Percentiles rank a stretch among this genome's conserved stretches.
Evolutionary conservation across 345 rosid species (phyloP).

Genomic region (Erodium maritimum): DNA sequence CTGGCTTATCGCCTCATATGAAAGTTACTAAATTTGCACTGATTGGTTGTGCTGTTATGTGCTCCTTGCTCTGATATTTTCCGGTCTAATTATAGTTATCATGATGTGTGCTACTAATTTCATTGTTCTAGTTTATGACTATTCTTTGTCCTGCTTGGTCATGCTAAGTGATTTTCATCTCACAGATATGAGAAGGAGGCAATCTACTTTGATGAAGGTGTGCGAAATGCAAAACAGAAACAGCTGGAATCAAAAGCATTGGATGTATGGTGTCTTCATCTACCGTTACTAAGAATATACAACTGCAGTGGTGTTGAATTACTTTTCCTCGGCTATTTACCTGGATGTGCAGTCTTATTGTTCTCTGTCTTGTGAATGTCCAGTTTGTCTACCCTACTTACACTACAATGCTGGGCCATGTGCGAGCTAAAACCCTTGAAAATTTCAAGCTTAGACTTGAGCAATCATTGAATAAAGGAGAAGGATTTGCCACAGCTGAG

Average conservation of each 20-base stretch:
- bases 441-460: constrained; percentile 40
- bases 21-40: background rate
- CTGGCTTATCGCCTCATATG: background rate
- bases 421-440: constrained; percentile 39
- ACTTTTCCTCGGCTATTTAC: background rate
- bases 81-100: background rate
- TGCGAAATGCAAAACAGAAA: constrained; percentile 44
- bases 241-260: constrained; percentile 49
- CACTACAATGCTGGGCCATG: constrained; percentile 43
- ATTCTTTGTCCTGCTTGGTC: background rate
- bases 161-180: background rate
- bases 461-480: constrained; percentile 34
- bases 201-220: constrained; percentile 64
- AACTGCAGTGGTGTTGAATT: background rate
- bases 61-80: background rate
- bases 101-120: background rate
- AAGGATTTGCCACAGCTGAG: constrained; percentile 58
- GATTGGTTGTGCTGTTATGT: background rate
- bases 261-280: constrained; percentile 31
- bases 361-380: constrained; percentile 4
- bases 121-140: background rate
- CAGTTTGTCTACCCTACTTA: constrained; percentile 51
- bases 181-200: constrained; percentile 55
- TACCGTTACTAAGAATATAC: background rate
- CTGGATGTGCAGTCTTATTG: background rate